A percentile compares a stretch with the other conserved stretches of the same genome.
Evolutionary conservation across 192 early-diverging fungal genomes (phyloP).

Genomic region (Coemansia brasiliensis): DNA sequence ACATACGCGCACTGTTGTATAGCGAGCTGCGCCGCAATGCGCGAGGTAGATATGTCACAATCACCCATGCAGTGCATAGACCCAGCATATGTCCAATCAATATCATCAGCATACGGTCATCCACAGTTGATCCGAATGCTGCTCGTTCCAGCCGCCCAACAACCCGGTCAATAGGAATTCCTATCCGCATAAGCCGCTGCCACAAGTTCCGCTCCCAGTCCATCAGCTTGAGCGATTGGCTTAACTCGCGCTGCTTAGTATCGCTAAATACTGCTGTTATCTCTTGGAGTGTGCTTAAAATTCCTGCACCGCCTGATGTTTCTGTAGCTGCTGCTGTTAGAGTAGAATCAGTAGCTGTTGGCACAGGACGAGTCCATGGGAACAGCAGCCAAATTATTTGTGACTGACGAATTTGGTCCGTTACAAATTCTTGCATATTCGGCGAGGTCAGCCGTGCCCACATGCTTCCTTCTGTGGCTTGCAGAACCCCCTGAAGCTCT

Average conservation of each 20-base stretch:
- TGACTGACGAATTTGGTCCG: slow-evolving; percentile 28
- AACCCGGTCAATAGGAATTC: slow-evolving; percentile 58
- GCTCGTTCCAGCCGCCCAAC: slow-evolving; percentile 22
- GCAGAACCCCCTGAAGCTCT: slow-evolving; percentile 11
- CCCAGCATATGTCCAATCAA: slow-evolving; percentile 43
- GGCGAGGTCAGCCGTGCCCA: slow-evolving; percentile 31
- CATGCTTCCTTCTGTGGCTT: slow-evolving; percentile 6
- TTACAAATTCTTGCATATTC: slow-evolving; percentile 4
- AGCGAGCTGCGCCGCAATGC: slow-evolving; percentile 14
- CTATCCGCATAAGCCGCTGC: slow-evolving; percentile 44
- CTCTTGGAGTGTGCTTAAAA: no score
- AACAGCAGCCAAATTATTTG: slow-evolving; percentile 32
- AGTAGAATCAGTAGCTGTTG: slow-evolving; percentile 5
- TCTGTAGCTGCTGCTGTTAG: not conserved
- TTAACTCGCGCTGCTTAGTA: slow-evolving; percentile 8
- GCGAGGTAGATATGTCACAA: slow-evolving; percentile 42
- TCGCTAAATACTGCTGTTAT: not conserved
- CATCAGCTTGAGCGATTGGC: not conserved
- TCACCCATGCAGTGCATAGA: slow-evolving; percentile 55
- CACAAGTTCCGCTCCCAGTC: slow-evolving; percentile 33
- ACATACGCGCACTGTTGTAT: slow-evolving; percentile 36
- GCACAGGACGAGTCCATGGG: slow-evolving; percentile 20
- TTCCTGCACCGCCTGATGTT: not conserved
- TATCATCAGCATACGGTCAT: slow-evolving; percentile 48
- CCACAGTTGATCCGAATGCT: slow-evolving; percentile 27